A percentile compares a stretch with the other conserved stretches of the same genome.
These are phyloP conservation scores for Aureobasidium sp. DNA, from an alignment of 2,329 filamentous ascomycete genomes.

Conservation along the genomic window DNA sequence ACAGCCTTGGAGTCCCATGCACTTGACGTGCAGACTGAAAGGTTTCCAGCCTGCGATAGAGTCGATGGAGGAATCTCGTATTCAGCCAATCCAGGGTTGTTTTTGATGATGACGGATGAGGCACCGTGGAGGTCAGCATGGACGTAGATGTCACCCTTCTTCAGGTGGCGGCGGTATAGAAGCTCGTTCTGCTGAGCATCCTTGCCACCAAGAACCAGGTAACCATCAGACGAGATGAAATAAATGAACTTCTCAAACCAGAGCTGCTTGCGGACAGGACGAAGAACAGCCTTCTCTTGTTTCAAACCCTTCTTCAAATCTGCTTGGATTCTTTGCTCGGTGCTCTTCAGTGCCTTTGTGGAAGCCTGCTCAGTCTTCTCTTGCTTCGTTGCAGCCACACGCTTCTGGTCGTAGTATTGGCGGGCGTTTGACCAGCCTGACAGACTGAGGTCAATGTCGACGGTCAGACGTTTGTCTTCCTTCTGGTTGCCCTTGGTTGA, in stretches of 20 bases:
- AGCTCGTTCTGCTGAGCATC: constrained; percentile 87
- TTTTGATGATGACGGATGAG: constrained; percentile 81
- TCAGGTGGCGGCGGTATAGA: constrained; percentile 77
- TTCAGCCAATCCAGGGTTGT: constrained; percentile 66
- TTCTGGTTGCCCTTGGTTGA: constrained; percentile 19
- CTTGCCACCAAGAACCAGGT: constrained; percentile 78
- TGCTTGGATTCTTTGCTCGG: constrained; percentile 77
- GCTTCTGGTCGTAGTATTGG: constrained; percentile 87
- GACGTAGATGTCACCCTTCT: constrained; percentile 84
- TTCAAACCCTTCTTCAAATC: constrained; percentile 84
- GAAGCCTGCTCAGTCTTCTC: constrained; percentile 79
- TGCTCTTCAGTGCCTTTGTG: constrained; percentile 73
- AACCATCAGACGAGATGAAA: constrained; percentile 93
- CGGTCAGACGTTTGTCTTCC: constrained; percentile 46
- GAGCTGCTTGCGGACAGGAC: constrained; percentile 71
- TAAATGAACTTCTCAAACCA: constrained; percentile 98
- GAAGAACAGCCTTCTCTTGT: constrained; percentile 80
- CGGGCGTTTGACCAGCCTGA: constrained; percentile 84
- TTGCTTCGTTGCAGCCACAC: constrained; percentile 74
- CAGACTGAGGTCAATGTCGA: constrained; percentile 78
- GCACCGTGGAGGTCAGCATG: constrained; percentile 85
- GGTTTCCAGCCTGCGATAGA: constrained; percentile 76
- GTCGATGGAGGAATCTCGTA: constrained; percentile 88
- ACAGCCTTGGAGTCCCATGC: constrained; percentile 96
- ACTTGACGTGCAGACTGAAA: constrained; percentile 75